These are phyloP conservation scores for Emergomyces africanus DNA, from an alignment of 2,329 filamentous ascomycete species.

Conservation along the genomic window DNA sequence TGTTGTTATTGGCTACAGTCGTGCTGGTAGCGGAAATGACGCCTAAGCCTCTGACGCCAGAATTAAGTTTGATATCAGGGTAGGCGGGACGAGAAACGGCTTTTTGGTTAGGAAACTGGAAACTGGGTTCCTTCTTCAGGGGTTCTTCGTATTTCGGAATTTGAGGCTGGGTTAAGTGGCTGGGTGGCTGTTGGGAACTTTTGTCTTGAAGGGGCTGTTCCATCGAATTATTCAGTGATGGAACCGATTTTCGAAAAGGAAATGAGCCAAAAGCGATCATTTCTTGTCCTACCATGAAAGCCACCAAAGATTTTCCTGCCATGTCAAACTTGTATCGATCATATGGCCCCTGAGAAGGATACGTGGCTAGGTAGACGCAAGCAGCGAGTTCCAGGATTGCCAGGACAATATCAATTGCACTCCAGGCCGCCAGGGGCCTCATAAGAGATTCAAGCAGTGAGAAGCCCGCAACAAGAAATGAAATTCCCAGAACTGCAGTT, in stretches of 20 bases:
- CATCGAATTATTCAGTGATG: background rate
- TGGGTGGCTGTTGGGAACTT: background rate
- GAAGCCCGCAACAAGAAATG: constrained; percentile 29
- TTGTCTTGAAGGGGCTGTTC: background rate
- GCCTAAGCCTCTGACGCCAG: background rate
- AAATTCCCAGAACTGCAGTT: constrained; percentile 24
- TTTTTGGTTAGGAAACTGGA: background rate
- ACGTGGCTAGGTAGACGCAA: constrained; percentile 26
- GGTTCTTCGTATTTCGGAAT: background rate
- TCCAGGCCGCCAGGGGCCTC: constrained; percentile 25
- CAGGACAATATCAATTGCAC: constrained; percentile 26
- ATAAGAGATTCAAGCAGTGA: constrained; percentile 27
- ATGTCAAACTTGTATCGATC: constrained; percentile 25
- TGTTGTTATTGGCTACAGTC: background rate
- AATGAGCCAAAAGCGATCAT: constrained; percentile 19
- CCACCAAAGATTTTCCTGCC: constrained; percentile 26
- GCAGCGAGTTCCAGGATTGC: constrained; percentile 26
- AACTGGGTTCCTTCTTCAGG: background rate
- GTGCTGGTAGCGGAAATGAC: background rate
- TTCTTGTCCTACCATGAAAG: constrained; percentile 29
- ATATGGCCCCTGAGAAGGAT: constrained; percentile 19
- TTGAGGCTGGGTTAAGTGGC: background rate
- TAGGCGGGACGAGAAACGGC: background rate
- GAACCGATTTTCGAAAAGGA: constrained; percentile 1
- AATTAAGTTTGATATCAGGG: background rate